phyloP scores from a whole-genome alignment of 2,329 filamentous ascomycete genomes.

The Nemania diffusa region DNA sequence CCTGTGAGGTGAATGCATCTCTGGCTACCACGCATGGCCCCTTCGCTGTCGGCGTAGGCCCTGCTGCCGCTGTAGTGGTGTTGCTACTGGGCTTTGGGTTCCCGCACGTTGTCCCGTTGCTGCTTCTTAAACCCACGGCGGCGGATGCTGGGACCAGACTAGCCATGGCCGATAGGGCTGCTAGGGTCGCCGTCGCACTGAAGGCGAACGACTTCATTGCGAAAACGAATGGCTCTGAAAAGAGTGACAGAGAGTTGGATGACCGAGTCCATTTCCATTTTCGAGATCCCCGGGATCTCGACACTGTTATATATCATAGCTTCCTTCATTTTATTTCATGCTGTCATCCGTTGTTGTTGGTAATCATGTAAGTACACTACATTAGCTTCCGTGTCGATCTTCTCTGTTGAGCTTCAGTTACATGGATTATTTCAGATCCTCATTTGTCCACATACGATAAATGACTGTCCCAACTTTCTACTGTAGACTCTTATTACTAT shows the following conservation, averaged over 20 bases:
- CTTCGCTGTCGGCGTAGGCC: conserved; percentile 26
- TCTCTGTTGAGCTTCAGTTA: background rate
- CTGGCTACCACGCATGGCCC: conserved; percentile 30
- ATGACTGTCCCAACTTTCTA: background rate
- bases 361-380: background rate
- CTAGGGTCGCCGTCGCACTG: conserved; percentile 12
- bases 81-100: conserved; percentile 7
- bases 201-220: conserved; percentile 21
- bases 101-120: conserved; percentile 18
- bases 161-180: conserved; percentile 10
- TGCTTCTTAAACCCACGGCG: background rate
- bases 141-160: conserved; percentile 19
- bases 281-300: background rate
- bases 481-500: too few relatives aligned
- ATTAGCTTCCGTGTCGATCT: conserved; percentile 10
- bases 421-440: conserved; percentile 2
- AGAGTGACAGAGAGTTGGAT: conserved; percentile 29
- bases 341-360: conserved; percentile 1
- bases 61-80: conserved; percentile 8
- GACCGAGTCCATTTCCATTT: conserved; percentile 9
- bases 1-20: conserved; percentile 27
- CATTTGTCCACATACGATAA: background rate
- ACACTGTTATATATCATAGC: background rate
- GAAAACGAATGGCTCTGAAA: conserved; percentile 26
- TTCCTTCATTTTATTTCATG: background rate